These are phyloP conservation scores for Alternaria burnsii DNA, from an alignment of 2,329 filamentous ascomycete genomes.

Conservation along the genomic window DNA sequence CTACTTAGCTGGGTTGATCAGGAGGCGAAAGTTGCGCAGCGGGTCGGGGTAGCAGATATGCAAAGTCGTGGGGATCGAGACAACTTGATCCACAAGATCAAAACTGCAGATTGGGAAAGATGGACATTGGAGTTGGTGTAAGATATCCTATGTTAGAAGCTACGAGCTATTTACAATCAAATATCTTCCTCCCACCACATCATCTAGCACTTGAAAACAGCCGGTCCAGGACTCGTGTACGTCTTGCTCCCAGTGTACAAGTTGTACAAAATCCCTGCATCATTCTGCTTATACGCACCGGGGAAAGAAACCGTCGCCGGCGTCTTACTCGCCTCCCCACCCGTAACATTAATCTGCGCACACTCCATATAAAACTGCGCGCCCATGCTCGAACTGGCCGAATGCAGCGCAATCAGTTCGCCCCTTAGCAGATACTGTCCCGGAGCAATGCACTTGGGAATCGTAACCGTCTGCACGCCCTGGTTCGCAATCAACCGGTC, in stretches of 20 bases:
- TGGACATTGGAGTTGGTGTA: too few species aligned
- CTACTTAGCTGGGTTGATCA: too few species aligned
- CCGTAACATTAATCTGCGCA: conserved; percentile 45
- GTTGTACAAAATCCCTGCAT: conserved; percentile 44
- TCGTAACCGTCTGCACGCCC: conserved; percentile 54
- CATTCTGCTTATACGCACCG: conserved; percentile 43
- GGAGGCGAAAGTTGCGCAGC: too few species aligned
- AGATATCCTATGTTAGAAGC: accelerated
- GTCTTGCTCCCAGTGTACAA: conserved; percentile 41
- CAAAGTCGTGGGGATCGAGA: too few species aligned
- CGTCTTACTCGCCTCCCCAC: conserved; percentile 37
- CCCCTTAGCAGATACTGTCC: conserved; percentile 54
- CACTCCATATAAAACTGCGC: conserved; percentile 56
- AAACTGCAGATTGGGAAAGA: too few species aligned
- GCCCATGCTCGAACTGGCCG: conserved; percentile 34
- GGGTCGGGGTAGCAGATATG: too few species aligned
- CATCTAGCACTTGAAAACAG: conserved; percentile 59
- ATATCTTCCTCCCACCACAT: neutral
- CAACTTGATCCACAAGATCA: too few species aligned
- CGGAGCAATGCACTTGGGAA: conserved; percentile 49
- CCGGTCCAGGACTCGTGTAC: conserved; percentile 61
- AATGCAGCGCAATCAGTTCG: conserved; percentile 57
- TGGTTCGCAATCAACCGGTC: conserved; percentile 50
- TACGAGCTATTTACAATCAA: too few species aligned
- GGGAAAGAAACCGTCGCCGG: conserved; percentile 42